Conservation (phyloP, 2,329 filamentous ascomycete genomes). For the Xylariaceae sp. region DNA sequence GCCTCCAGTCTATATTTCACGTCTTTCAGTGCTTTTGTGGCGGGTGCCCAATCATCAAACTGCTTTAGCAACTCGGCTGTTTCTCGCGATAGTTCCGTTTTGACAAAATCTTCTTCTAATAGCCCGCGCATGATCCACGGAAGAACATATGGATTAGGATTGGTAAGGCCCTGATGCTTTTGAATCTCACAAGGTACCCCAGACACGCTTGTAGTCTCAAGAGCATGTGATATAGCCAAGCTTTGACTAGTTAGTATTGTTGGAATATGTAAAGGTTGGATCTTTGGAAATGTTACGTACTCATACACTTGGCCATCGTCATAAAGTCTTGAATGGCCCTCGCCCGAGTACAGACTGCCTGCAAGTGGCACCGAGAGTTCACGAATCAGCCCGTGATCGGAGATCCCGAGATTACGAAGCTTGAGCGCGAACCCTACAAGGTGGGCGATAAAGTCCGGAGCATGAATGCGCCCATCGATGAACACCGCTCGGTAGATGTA, state of each 20-base stretch:
- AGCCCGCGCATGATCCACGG: constrained; percentile 96
- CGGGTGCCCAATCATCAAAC: constrained; percentile 93
- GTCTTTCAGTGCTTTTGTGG: constrained; percentile 89
- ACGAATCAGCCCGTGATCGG: constrained; percentile 90
- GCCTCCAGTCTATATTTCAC: constrained; percentile 94
- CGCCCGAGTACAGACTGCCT: constrained; percentile 88
- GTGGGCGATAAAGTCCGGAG: constrained; percentile 91
- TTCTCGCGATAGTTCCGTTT: constrained; percentile 78
- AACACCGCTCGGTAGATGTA: constrained; percentile 97
- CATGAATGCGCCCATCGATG: constrained; percentile 89
- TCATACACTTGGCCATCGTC: constrained; percentile 88
- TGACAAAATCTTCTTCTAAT: constrained; percentile 89
- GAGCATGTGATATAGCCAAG: constrained; percentile 73
- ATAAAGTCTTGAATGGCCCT: constrained; percentile 92
- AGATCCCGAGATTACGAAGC: constrained; percentile 88
- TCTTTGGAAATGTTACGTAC: constrained; percentile 48
- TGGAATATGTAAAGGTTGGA: neutral
- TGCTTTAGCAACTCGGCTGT: constrained; percentile 79
- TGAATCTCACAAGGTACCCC: constrained; percentile 57
- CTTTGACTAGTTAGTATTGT: constrained; percentile 39
- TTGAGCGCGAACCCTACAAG: constrained; percentile 93
- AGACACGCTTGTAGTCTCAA: constrained; percentile 70
- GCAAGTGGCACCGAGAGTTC: constrained; percentile 89
- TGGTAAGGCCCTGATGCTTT: constrained; percentile 56
- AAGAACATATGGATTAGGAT: constrained; percentile 84